These are phyloP conservation scores for Candida qinlingensis DNA, from an alignment of 805 yeast species.

Conservation along the genomic window DNA sequence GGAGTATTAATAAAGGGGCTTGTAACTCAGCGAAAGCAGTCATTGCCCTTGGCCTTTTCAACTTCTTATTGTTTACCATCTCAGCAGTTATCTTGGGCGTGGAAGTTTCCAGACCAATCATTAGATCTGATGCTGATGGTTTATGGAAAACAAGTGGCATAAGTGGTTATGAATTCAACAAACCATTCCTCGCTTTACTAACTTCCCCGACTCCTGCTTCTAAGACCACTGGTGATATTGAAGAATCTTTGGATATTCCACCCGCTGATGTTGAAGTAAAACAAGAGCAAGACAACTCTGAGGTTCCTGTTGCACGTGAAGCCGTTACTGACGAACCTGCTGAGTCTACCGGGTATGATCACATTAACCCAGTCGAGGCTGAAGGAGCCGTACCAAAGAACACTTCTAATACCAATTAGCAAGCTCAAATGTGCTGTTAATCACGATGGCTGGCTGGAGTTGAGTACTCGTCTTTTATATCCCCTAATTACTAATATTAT, in stretches of 20 bases:
- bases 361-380: not conserved
- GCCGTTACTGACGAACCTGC: not conserved
- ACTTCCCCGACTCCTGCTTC: not conserved
- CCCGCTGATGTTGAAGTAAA: not conserved
- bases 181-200: slow-evolving; percentile 1
- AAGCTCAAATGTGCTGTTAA: no score
- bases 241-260: not conserved
- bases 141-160: slow-evolving; percentile 2
- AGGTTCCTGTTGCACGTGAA: not conserved
- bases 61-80: slow-evolving; percentile 12
- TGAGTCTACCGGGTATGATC: not conserved
- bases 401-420: no score
- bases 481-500: no score
- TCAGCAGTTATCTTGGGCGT: slow-evolving; percentile 9
- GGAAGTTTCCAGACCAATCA: slow-evolving; percentile 7
- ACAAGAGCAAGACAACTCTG: not conserved
- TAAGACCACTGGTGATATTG: not conserved
- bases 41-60: slow-evolving; percentile 18
- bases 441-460: no score
- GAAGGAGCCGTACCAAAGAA: no score
- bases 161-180: not conserved
- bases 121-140: not conserved
- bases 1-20: not conserved
- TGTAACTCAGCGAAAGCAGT: slow-evolving; percentile 18
- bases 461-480: no score